Evolutionary conservation across 441 rosid species (phyloP), one percentile per base, ranked within the genome.

Genomic region (Pelargonium citronellum): DNA sequence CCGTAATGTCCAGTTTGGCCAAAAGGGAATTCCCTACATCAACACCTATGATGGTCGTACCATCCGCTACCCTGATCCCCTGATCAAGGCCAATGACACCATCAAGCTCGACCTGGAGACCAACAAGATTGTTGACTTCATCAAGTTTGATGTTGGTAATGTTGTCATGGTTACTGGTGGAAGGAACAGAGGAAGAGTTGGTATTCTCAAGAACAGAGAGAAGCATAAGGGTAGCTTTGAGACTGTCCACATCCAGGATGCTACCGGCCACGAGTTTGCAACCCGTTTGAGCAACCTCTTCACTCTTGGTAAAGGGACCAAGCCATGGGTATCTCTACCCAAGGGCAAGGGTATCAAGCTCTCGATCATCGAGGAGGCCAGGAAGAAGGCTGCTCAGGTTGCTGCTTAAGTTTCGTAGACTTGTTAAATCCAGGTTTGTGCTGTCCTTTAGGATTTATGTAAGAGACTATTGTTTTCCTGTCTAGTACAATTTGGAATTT

Each of bases 291-390:
- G 93, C 66, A 83, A 90, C 73, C 90, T 90, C 62, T 90, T 81
- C 78, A 90, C 90, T 2, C 79, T 90, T 0, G 96, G 91, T 0
- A 86, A 88, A 75, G 94, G 94, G 19, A 72, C 87, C 12, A 86
- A 89, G 77, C 96, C 91, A 0, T 87, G 91, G 92, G 89, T 88
- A 2, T 87, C 90, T n/a, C 89, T 87, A 74, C 94, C 94, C 9
- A 87, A 86, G 79, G 94, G 96, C 47, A 90, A 84, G 82, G 91
- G 94, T 80, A 87, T 89, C 67, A 87, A 88, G 84, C 80, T 90
- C 69, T 78, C 89, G 8, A 79, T 90, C 80, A 86, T 86, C 24
- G 96, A 90, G 73, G 91, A 89, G 75, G 92, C 92, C 0, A 85
- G 81, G 81, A 88, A 84, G 91, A 84, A 89, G 79, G 81, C 91